Evolutionary conservation across 306 rosid species (phyloP), one percentile per base, ranked within the genome.

Genomic region (Trifolium dubium): DNA sequence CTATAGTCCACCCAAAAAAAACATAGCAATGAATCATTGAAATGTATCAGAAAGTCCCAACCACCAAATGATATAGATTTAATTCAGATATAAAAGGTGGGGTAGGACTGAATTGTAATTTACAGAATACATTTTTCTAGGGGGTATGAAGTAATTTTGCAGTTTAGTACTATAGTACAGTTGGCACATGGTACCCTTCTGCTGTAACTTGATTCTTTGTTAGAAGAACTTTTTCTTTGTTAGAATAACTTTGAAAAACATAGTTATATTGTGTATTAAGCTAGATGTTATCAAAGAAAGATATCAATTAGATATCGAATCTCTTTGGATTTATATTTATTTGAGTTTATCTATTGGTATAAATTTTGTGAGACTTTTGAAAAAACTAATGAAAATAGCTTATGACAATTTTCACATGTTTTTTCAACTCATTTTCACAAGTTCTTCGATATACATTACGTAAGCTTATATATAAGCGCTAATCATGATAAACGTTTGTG

Each of bases 51-150:
- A 40, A 64, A 39, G 6, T 40, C 11, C 11, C 70, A 64, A 64
- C 70, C 53, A 64, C 55, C 71, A 43, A 66, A 66, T 66, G 55
- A 43, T 43, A 23, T 43, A 23, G 55, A 66, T 23, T 67, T 67
- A 44, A 67, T 67, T 67, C 72, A 13, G 17, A 67, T 44, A 43
- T 23, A 64, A 37, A 64, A 75, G 46, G 67, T 6, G 51, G 53
- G 69, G 51, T 6, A 76, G 53, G 75, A 58, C 46, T 49, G 56
- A 69, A 69, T 13, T 13, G 80, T 77, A 77, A 59, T 68, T 58
- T 68, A 14, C n/a, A 59, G 59, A 10, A 68, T 58, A 34, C 46
- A 69, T 49, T 37, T 40, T 55, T 74, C 66, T 4, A 5, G 8
- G 54, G 51, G 18, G n/a, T 11, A 44, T 44, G 50, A 12, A 44